A percentile compares a stretch with the other conserved stretches of the same genome.
Conservation (phyloP, 2,329 filamentous ascomycete genomes). For the Thermoascus crustaceus region DNA sequence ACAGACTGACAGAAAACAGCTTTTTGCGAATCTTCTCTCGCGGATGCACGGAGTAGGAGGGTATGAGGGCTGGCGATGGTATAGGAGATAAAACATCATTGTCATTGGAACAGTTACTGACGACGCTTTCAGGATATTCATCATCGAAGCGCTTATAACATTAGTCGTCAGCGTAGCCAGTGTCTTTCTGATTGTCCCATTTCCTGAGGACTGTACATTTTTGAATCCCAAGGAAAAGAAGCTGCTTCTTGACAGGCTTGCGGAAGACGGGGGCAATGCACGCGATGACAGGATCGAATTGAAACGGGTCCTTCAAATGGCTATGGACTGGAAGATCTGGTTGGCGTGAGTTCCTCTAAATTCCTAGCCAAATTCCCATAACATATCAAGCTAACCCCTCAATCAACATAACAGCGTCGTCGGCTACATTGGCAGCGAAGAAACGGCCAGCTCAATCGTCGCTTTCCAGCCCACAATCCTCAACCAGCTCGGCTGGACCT, state of each 20-base stretch:
- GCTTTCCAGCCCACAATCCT: conserved; percentile 28
- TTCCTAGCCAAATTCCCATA: too few relatives aligned
- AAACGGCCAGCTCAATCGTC: conserved; percentile 16
- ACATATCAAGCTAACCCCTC: too few relatives aligned
- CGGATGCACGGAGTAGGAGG: conserved; percentile 16
- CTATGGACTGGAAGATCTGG: conserved; percentile 17
- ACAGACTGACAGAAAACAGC: too few relatives aligned
- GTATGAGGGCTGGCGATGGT: conserved; percentile 3
- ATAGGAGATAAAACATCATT: too few relatives aligned
- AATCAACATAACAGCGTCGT: too few relatives aligned
- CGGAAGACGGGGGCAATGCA: conserved; percentile 9
- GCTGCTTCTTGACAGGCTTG: conserved; percentile 8
- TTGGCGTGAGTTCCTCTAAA: conserved; percentile 14
- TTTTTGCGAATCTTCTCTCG: too few relatives aligned
- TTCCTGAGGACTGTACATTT: conserved; percentile 10
- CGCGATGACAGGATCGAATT: conserved; percentile 8
- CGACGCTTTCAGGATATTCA: conserved; percentile 24
- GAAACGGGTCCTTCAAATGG: conserved; percentile 6
- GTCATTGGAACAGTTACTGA: too few relatives aligned
- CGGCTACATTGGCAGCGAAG: conserved; percentile 17
- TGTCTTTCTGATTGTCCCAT: conserved; percentile 10
- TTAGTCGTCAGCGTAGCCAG: conserved; percentile 8
- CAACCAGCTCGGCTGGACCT: conserved; percentile 23
- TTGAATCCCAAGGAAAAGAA: conserved; percentile 8
- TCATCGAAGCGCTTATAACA: conserved; percentile 21